phyloP scores from a whole-genome alignment of 2,329 filamentous ascomycete species.

The Elsinoe ampelina region DNA sequence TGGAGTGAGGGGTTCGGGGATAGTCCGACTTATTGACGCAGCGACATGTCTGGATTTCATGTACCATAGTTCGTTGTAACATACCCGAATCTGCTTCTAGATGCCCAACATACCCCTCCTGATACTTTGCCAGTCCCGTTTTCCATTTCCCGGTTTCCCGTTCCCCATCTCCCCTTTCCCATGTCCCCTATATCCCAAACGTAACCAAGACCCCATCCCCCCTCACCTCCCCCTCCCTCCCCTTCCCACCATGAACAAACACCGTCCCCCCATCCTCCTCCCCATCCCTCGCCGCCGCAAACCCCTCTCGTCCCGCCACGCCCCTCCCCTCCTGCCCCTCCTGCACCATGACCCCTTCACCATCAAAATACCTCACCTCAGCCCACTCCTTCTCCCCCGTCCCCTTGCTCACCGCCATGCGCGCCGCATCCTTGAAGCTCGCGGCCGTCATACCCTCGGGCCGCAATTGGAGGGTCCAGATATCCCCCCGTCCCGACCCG shows the following conservation, averaged over 20 bases:
- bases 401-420: slow-evolving; percentile 35
- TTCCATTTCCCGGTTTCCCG: background rate
- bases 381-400: slow-evolving; percentile 44
- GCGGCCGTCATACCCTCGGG: slow-evolving; percentile 39
- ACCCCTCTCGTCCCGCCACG: slow-evolving; percentile 33
- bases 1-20: slow-evolving; percentile 3
- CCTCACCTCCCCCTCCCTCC: slow-evolving; percentile 31
- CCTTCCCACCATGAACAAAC: slow-evolving; percentile 46
- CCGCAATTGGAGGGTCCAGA: slow-evolving; percentile 47
- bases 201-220: slow-evolving; percentile 37
- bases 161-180: no score
- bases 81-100: background rate
- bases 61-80: background rate
- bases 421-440: slow-evolving; percentile 42
- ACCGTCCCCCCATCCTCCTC: slow-evolving; percentile 41
- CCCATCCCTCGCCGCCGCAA: slow-evolving; percentile 31
- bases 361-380: slow-evolving; percentile 41
- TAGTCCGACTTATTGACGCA: background rate
- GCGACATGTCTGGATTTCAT: no score
- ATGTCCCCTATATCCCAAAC: slow-evolving; percentile 18
- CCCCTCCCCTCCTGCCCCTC: slow-evolving; percentile 27
- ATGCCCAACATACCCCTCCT: no score
- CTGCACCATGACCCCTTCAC: slow-evolving; percentile 30
- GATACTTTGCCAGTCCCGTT: background rate
- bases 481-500: slow-evolving; percentile 35